Evolutionary conservation across 495 filamentous ascomycete genomes (phyloP).

Genomic region (Penicillium arizonense): DNA sequence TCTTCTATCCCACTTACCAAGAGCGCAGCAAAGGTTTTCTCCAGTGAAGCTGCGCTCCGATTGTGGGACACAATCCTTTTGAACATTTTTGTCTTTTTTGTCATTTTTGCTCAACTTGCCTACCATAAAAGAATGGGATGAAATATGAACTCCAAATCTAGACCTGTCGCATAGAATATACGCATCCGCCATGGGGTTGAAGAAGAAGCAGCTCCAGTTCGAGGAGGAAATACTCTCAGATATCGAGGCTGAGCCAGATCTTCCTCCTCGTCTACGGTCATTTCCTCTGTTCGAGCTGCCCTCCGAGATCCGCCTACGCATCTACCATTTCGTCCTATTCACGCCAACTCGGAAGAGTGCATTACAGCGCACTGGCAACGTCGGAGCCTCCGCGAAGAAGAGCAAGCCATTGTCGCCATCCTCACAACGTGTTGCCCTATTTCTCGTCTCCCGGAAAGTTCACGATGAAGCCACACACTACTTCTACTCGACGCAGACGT

Average conservation of each 20-base stretch:
- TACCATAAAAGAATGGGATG: neutral
- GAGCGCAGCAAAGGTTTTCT: conserved; percentile 55
- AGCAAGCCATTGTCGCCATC: conserved; percentile 51
- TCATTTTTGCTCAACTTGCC: conserved; percentile 3
- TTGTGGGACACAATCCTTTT: conserved; percentile 41
- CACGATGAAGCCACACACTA: conserved; percentile 69
- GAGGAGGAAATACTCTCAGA: conserved; percentile 10
- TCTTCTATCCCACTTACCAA: conserved; percentile 55
- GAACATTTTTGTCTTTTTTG: conserved; percentile 9
- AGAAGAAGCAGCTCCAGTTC: conserved; percentile 15
- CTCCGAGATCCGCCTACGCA: conserved; percentile 68
- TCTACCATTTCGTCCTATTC: conserved; percentile 66
- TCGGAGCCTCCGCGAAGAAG: conserved; percentile 78
- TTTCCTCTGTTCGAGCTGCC: conserved; percentile 80
- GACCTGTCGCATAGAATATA: conserved; percentile 5
- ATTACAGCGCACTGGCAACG: conserved; percentile 37
- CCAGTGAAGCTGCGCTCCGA: conserved; percentile 50
- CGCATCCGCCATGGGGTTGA: conserved; percentile 19
- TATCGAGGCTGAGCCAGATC: conserved; percentile 10
- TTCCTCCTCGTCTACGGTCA: conserved; percentile 20
- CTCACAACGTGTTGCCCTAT: conserved; percentile 54
- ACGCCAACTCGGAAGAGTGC: conserved; percentile 34
- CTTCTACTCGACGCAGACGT: conserved; percentile 75
- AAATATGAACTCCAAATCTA: conserved; percentile 5
- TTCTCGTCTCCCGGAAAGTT: conserved; percentile 61